A percentile compares a stretch with the other conserved stretches of the same genome.
Evolutionary conservation across 148 eudicot species (phyloP).

Genomic region (Amaranthus cruentus): DNA sequence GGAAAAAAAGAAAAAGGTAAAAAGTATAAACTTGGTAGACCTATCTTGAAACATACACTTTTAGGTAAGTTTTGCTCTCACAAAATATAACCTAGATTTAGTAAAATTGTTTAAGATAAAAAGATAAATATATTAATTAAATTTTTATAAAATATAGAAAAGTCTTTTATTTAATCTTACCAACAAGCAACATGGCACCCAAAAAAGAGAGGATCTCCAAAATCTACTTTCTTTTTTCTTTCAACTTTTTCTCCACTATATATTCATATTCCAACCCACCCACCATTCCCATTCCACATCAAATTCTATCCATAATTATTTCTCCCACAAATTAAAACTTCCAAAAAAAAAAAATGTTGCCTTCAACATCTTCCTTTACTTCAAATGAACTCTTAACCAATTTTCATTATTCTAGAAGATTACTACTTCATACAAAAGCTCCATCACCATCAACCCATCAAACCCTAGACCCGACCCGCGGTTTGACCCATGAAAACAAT

Average conservation of each 20-base stretch:
- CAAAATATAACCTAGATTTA: too few species aligned
- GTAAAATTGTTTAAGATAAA: too few species aligned
- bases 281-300: slow-evolving; percentile 2
- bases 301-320: slow-evolving; percentile 3
- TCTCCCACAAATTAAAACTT: neutral
- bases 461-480: slow-evolving; percentile 10
- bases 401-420: slow-evolving; percentile 25
- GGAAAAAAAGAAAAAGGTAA: too few species aligned
- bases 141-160: too few species aligned
- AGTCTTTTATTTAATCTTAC: neutral
- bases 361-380: slow-evolving; percentile 11
- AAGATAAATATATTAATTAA: too few species aligned
- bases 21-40: too few species aligned
- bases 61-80: too few species aligned
- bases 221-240: neutral
- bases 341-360: slow-evolving; percentile 10
- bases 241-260: neutral
- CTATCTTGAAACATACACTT: too few species aligned
- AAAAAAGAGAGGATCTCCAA: neutral
- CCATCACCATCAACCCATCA: slow-evolving; percentile 18
- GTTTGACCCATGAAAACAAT: neutral
- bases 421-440: slow-evolving; percentile 20
- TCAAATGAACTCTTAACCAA: slow-evolving; percentile 12
- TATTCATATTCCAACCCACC: slow-evolving; percentile 9
- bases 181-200: slow-evolving; percentile 10